Percentiles rank a stretch among this genome's conserved stretches.
Conservation (phyloP, 495 filamentous ascomycete species). For the Aspergillus diversus region DNA sequence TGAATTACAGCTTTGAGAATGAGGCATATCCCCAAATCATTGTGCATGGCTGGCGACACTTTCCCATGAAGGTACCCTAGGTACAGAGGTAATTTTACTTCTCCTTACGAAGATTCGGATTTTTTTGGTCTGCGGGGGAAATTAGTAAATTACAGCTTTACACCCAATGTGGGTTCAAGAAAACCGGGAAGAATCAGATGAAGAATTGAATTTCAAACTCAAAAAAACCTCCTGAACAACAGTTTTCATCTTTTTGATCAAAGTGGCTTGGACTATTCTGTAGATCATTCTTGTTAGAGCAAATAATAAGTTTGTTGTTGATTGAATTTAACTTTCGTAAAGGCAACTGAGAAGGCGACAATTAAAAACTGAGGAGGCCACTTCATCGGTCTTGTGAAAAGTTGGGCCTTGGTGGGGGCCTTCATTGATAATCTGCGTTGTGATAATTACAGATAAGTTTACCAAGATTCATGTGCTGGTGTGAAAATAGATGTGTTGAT, state of each 20-base stretch:
- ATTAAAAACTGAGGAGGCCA: background rate
- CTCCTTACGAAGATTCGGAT: background rate
- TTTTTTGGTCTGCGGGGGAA: background rate
- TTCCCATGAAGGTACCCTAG: background rate
- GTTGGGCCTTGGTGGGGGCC: background rate
- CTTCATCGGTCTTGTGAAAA: background rate
- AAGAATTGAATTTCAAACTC: background rate
- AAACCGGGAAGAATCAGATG: background rate
- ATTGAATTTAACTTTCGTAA: conserved; percentile 5
- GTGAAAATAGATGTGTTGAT: no score
- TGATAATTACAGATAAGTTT: background rate
- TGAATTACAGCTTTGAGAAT: no score
- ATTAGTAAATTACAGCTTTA: background rate
- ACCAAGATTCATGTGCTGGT: no score
- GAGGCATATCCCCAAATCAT: no score
- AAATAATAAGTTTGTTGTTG: conserved; percentile 1
- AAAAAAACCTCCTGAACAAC: background rate
- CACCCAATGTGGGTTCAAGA: background rate
- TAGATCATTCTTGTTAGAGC: background rate
- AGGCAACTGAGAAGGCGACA: background rate
- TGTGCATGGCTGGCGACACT: background rate
- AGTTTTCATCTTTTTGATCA: background rate
- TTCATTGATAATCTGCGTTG: background rate
- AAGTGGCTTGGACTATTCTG: background rate
- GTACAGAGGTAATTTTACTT: background rate